phyloP scores from a whole-genome alignment of 179 eudicot genomes.

The Spinacia oleracea region DNA sequence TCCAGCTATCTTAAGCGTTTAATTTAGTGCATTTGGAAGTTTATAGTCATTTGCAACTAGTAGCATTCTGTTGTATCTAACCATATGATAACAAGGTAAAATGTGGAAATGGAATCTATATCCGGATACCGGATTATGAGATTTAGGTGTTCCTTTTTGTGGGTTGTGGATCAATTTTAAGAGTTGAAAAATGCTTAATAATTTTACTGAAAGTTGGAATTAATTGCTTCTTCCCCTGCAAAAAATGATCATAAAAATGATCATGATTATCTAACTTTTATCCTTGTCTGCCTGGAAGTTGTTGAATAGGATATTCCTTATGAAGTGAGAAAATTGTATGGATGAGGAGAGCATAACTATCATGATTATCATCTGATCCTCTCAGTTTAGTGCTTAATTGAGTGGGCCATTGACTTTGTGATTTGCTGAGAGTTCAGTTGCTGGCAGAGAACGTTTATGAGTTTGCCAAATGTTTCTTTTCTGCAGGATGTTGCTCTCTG shows the following conservation, averaged over 20 bases:
- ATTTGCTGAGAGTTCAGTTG: constrained; percentile 3
- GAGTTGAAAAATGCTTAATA: neutral
- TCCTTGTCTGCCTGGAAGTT: neutral
- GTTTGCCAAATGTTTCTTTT: constrained; percentile 10
- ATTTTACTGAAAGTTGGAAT: neutral
- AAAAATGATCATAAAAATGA: too few species aligned
- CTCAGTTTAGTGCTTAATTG: neutral
- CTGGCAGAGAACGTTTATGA: neutral
- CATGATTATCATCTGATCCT: neutral
- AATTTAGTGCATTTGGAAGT: neutral
- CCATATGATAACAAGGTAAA: neutral
- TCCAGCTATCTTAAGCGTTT: neutral
- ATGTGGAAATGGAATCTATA: neutral
- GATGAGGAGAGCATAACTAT: neutral
- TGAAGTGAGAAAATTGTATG: neutral
- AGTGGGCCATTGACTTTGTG: neutral
- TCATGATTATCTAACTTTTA: neutral
- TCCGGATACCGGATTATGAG: too few species aligned
- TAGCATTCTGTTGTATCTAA: neutral
- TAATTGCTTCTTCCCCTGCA: neutral
- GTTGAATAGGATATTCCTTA: neutral
- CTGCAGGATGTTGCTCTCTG: constrained; percentile 83
- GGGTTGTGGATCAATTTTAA: neutral
- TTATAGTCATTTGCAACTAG: neutral
- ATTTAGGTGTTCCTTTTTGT: neutral